These are phyloP conservation scores for Trametopsis cervina DNA, from an alignment of 768 basidiomycete genomes.

Conservation along the genomic window DNA sequence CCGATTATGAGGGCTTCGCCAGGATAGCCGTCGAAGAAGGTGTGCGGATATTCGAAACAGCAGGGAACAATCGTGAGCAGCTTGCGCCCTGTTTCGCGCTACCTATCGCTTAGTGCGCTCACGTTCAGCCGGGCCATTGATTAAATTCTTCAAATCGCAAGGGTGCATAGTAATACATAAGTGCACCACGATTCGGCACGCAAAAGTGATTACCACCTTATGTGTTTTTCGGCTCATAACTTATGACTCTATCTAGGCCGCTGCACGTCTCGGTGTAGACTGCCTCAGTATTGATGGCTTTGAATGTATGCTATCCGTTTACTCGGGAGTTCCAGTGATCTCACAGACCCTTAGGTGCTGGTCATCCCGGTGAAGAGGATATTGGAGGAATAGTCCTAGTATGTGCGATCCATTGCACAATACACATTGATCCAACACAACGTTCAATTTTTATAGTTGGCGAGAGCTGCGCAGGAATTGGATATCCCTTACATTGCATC, in stretches of 20 bases:
- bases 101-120: neutral
- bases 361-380: slow-evolving; percentile 93
- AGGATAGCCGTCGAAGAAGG: slow-evolving; percentile 81
- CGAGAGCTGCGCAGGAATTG: slow-evolving; percentile 79
- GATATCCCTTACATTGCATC: slow-evolving; percentile 84
- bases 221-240: neutral
- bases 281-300: slow-evolving; percentile 86
- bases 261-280: slow-evolving; percentile 78
- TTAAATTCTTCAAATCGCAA: slow-evolving; percentile 76
- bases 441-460: no score
- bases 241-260: slow-evolving; percentile 30
- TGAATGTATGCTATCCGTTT: slow-evolving; percentile 83
- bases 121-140: slow-evolving; percentile 59
- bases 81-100: slow-evolving; percentile 2
- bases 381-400: slow-evolving; percentile 84
- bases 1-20: slow-evolving; percentile 83
- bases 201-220: slow-evolving; percentile 45
- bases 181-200: slow-evolving; percentile 81
- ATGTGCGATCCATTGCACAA: no score
- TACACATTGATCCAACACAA: no score
- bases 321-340: no score
- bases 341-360: slow-evolving; percentile 76
- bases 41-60: slow-evolving; percentile 86
- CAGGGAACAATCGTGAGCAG: slow-evolving; percentile 78
- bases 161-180: slow-evolving; percentile 84